Evolutionary conservation across 2,329 filamentous ascomycete genomes (phyloP), one percentile per base, ranked within the genome.

Genomic region (Scedosporium minutisporum): DNA sequence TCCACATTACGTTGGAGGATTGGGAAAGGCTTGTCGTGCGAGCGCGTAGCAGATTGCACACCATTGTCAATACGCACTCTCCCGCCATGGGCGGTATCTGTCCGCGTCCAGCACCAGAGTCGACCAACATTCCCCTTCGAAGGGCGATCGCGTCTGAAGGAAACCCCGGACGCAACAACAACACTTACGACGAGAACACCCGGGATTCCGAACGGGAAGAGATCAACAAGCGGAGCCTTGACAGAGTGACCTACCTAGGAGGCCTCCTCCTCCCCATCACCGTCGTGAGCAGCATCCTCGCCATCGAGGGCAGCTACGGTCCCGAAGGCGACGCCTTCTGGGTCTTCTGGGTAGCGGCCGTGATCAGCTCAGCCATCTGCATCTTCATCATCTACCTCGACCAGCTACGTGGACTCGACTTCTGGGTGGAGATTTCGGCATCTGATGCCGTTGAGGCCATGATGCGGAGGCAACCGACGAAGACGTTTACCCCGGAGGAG

Each of bases 171-270:
- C 29, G 29, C 29, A 33, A 9, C 29, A 33, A 1, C 29, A 33
- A 6, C 1, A 9, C 29, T 33, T 9, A 9, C 29, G 29, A 9
- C 29, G 29, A 33, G 29, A 60, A 60, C 7, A n/a, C 16, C 58
- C 16, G 14, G 6, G 10, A 18, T 14, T 25, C 16, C 21, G 58
- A 60, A 38, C 18, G 16, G 21, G 58, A 60, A 21, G 27, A 60
- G 18, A 60, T 60, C 12, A 60, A 60, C 58, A 18, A 23, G 27
- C 58, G 58, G 21, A 46, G 21, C 58, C n/a, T 60, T 18, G 58
- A 80, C 68, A 76, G 80, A 5, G 76, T 82, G 14, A 72, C 77
- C 1, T 82, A 82, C 68, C 72, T 82, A 10, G 80, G 79, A 58
- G 80, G 78, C 0, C 67, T 82, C 1, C 69, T 82, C 4, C 73